These are phyloP conservation scores for Diaporthe sp. DNA, from an alignment of 2,329 filamentous ascomycete species.

Conservation along the genomic window DNA sequence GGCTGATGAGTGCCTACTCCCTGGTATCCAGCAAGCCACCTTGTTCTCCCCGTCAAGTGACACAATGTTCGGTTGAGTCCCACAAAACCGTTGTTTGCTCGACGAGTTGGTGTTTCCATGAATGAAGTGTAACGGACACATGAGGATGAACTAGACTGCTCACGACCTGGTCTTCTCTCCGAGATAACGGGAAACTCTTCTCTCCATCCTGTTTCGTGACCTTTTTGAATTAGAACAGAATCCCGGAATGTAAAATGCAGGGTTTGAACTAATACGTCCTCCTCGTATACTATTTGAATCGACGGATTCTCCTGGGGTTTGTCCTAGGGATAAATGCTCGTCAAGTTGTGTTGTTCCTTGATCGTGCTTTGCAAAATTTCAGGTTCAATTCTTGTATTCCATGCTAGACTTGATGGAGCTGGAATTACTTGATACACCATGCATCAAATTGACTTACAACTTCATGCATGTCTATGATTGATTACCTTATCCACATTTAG, in stretches of 20 bases:
- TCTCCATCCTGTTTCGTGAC: not conserved
- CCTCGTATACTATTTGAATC: not conserved
- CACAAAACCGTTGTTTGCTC: not conserved
- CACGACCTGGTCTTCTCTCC: not conserved
- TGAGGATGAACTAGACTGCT: not conserved
- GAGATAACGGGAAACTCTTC: no score
- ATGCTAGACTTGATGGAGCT: not conserved
- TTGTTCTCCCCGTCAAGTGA: not conserved
- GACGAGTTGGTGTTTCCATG: not conserved
- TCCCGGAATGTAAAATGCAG: not conserved
- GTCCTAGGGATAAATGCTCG: not conserved
- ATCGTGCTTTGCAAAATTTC: not conserved
- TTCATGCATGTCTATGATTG: not conserved
- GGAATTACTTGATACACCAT: not conserved
- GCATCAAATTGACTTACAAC: not conserved
- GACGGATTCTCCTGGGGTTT: not conserved
- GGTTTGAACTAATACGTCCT: not conserved
- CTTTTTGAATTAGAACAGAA: not conserved
- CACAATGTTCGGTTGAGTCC: not conserved
- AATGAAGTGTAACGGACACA: not conserved
- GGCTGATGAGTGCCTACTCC: not conserved
- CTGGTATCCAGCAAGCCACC: no score
- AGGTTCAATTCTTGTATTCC: not conserved
- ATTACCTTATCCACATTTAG: not conserved
- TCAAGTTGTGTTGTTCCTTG: not conserved